Evolutionary conservation across 306 rosid species (phyloP), one percentile per base, ranked within the genome.

Genomic region (cucumber (Cucumis sativus)): DNA sequence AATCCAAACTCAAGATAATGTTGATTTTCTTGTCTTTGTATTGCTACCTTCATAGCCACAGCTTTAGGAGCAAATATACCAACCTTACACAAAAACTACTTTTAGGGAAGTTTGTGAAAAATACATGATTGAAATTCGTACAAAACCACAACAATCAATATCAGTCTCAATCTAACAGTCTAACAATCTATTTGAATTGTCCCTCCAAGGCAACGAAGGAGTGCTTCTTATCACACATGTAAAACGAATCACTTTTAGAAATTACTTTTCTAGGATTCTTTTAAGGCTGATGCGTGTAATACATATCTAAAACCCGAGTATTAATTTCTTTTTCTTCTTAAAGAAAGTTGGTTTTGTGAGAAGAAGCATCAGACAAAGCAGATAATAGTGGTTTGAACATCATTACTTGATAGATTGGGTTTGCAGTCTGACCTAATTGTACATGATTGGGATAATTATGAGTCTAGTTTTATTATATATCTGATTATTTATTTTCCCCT

Each of bases 181-280:
- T 40, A 67, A 41, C 74, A 11, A 41, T 20, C 54, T 41, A 12
- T 41, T 67, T 67, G 55, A 67, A 41, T 41, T 67, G 74, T 41
- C 74, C 35, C 25, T 67, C 55, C 74, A 67, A 20, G 1, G 33
- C 20, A 41, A n/a, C 10, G 54, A 67, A 40, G 33, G 74, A 67
- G 63, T 73, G 63, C 63, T 73, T 73, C 77, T 54, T 73, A 73
- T 73, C 77, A 73, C 61, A 20, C 75, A 70, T 45, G 59, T 43
- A 70, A 41, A 52, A 47, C 75, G 75, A 70, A 70, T 70, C 75
- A 70, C 75, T 73, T 73, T 73, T 73, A 0, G 8, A 51, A 52
- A 30, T 47, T 73, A 73, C 77, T 73, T 73, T 73, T 73, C 28
- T 30, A 63, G 77, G 77, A 73, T 73, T 73, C 77, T 73, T 73